Conservation (phyloP, 306 rosid species). For the Morella rubra region DNA sequence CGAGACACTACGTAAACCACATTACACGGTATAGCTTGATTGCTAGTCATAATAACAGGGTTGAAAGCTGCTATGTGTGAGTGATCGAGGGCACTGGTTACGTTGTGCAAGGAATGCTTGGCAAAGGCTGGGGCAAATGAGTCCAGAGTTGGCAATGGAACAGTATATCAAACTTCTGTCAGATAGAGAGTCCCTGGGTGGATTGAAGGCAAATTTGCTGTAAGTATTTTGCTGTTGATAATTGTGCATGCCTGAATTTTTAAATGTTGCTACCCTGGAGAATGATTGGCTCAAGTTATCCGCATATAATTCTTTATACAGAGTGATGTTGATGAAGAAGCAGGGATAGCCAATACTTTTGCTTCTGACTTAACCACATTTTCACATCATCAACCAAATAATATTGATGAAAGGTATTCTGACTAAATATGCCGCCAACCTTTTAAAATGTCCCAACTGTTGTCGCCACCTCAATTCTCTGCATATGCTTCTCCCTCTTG, state of each 20-base stretch:
- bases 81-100: conserved; percentile 69
- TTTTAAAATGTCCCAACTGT: neutral
- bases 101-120: conserved; percentile 87
- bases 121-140: conserved; percentile 70
- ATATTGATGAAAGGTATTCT: conserved; percentile 42
- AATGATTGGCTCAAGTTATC: neutral
- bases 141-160: conserved; percentile 77
- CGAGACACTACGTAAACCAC: conserved; percentile 35
- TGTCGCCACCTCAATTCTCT: conserved; percentile 8
- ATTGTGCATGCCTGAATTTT: conserved; percentile 3
- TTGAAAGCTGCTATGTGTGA: conserved; percentile 72
- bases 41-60: conserved; percentile 72
- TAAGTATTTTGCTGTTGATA: conserved; percentile 40
- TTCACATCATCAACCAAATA: conserved; percentile 32
- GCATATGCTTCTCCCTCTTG: conserved; percentile 5
- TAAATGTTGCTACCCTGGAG: conserved; percentile 2
- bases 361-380: conserved; percentile 30
- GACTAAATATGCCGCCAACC: conserved; percentile 5
- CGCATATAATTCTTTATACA: conserved; percentile 24
- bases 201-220: conserved; percentile 44
- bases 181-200: conserved; percentile 57
- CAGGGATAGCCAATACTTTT: conserved; percentile 25
- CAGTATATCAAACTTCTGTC: conserved; percentile 59
- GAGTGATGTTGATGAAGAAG: conserved; percentile 37
- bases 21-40: conserved; percentile 63